Evolutionary conservation across 1,139 yeast genomes (phyloP).

Genomic region (Saccharomycopsis hybrid): DNA sequence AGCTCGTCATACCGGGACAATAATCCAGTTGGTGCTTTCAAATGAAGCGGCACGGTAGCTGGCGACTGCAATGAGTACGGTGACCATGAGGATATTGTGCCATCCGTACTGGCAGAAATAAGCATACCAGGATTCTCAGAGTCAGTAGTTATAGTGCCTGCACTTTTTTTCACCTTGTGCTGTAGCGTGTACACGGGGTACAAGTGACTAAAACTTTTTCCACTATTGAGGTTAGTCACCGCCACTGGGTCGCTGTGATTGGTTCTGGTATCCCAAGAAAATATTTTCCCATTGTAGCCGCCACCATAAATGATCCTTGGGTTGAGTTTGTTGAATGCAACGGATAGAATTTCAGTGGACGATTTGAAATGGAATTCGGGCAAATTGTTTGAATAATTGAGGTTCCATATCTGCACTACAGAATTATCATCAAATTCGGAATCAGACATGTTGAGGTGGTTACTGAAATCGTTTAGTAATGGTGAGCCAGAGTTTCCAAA

Average conservation of each 20-base stretch:
- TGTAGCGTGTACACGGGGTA: constrained; percentile 36
- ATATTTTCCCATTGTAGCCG: constrained; percentile 42
- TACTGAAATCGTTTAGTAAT: constrained; percentile 11
- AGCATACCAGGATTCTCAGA: constrained; percentile 27
- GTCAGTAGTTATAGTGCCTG: neutral
- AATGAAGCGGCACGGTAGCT: constrained; percentile 27
- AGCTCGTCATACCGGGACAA: constrained; percentile 32
- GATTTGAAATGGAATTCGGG: constrained; percentile 42
- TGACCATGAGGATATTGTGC: constrained; percentile 41
- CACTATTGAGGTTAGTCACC: constrained; percentile 26
- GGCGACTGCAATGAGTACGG: constrained; percentile 40
- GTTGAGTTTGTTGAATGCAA: constrained; percentile 35
- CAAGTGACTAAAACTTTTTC: constrained; percentile 33
- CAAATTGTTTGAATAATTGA: constrained; percentile 22
- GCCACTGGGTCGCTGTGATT: constrained; percentile 26
- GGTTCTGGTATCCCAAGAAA: constrained; percentile 39
- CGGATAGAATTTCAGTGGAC: constrained; percentile 37
- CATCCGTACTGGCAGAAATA: constrained; percentile 41
- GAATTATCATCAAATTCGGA: constrained; percentile 24
- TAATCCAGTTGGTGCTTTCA: constrained; percentile 26
- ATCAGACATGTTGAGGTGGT: constrained; percentile 6
- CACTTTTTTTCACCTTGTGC: constrained; percentile 25
- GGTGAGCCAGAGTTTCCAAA: constrained; percentile 26
- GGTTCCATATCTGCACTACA: constrained; percentile 35
- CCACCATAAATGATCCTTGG: constrained; percentile 37